Conservation (phyloP, 345 rosid genomes). For the Laguncularia racemosa region DNA sequence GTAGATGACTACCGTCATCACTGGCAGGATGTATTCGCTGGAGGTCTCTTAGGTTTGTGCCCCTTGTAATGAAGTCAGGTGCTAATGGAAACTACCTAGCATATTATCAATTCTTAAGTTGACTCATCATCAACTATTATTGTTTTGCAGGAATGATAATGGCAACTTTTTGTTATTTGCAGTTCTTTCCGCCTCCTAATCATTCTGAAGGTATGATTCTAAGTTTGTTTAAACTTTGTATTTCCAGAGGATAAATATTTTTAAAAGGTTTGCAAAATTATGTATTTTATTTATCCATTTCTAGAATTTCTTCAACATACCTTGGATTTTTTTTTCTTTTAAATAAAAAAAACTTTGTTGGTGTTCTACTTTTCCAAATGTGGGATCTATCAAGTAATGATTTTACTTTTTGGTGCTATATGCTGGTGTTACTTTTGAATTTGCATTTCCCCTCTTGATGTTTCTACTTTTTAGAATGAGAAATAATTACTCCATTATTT, state of each 20-base stretch:
- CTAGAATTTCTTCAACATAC: too few species aligned
- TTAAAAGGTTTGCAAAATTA: not conserved
- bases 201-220: conserved; percentile 4
- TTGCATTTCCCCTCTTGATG: too few species aligned
- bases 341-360: too few species aligned
- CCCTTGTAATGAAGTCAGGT: not conserved
- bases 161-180: conserved; percentile 14
- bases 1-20: conserved; percentile 90
- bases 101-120: not conserved
- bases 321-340: too few species aligned
- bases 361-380: too few species aligned
- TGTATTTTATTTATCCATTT: too few species aligned
- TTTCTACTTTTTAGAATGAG: too few species aligned
- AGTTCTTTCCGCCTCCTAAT: conserved; percentile 18
- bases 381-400: too few species aligned
- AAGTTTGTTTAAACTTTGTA: not conserved
- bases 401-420: too few species aligned
- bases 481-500: too few species aligned
- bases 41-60: conserved; percentile 50
- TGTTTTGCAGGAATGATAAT: conserved; percentile 8
- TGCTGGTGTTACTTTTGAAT: too few species aligned
- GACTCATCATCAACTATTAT: not conserved
- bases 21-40: conserved; percentile 84
- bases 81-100: not conserved
- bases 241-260: not conserved